A percentile compares a stretch with the other conserved stretches of the same genome.
Conservation (phyloP, 2,329 filamentous ascomycete species). For the Graphilbum sp. region DNA sequence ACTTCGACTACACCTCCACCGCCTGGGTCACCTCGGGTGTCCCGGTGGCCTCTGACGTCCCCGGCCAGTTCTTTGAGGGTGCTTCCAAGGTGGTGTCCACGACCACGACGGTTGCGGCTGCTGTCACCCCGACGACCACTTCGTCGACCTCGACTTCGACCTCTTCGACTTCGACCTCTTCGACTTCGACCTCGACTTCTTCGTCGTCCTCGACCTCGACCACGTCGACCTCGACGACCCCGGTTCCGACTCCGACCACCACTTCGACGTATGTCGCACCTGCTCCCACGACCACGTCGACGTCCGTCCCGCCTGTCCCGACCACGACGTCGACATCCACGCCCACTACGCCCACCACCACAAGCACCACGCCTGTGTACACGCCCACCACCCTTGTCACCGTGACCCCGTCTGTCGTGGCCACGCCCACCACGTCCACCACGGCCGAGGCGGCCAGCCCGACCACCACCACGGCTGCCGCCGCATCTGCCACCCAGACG, state of each 20-base stretch:
- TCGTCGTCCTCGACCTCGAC: background rate
- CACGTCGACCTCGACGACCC: background rate
- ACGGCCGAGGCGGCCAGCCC: background rate
- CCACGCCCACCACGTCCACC: conserved; percentile 1
- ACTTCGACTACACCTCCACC: conserved; percentile 32
- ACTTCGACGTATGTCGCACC: background rate
- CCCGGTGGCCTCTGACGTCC: conserved; percentile 2
- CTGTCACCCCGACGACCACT: too few relatives aligned
- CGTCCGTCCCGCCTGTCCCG: background rate
- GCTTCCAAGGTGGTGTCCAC: too few relatives aligned
- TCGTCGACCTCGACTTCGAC: background rate
- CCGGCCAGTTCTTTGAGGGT: conserved; percentile 19
- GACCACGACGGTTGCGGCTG: conserved; percentile 4
- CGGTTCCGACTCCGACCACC: too few relatives aligned
- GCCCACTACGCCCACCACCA: conserved; percentile 4
- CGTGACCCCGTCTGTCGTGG: background rate
- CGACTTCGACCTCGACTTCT: background rate
- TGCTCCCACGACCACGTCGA: background rate
- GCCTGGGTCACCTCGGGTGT: conserved; percentile 22
- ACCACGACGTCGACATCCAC: conserved; percentile 1
- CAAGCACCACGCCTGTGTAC: conserved; percentile 3
- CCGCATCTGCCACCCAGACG: conserved; percentile 1
- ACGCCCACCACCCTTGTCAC: conserved; percentile 4
- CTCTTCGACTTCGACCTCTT: background rate
- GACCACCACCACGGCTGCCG: conserved; percentile 3